Conservation (phyloP, 2,329 filamentous ascomycete species). For the Penicillium sp. region DNA sequence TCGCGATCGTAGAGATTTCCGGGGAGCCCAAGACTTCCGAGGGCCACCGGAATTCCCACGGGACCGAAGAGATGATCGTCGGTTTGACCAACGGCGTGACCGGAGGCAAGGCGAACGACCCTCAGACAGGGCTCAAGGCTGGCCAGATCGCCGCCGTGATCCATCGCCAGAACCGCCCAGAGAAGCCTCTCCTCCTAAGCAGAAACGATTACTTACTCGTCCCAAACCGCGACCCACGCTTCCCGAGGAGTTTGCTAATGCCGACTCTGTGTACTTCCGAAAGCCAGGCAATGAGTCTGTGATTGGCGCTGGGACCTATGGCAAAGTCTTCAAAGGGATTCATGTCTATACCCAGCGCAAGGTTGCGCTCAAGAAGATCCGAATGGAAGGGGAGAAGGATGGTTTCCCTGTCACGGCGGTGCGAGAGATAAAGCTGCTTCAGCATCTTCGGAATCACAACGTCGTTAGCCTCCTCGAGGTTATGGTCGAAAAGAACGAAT, state of each 20-base stretch:
- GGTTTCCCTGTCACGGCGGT: constrained; percentile 97
- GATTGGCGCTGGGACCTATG: constrained; percentile 91
- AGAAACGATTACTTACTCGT: constrained; percentile 66
- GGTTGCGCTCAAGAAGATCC: constrained; percentile 94
- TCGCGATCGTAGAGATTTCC: constrained; percentile 37
- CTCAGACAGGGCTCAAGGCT: constrained; percentile 29
- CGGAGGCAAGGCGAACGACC: constrained; percentile 29
- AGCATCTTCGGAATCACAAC: constrained; percentile 85
- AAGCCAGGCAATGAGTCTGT: constrained; percentile 98
- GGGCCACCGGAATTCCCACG: constrained; percentile 6
- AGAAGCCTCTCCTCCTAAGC: constrained; percentile 52
- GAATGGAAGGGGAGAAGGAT: constrained; percentile 99
- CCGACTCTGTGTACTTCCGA: constrained; percentile 87
- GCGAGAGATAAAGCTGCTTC: constrained; percentile 93
- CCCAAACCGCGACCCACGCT: constrained; percentile 69
- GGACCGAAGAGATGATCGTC: constrained; percentile 39
- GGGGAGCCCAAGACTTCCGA: constrained; percentile 25
- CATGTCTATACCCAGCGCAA: constrained; percentile 71
- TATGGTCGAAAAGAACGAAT: constrained; percentile 98
- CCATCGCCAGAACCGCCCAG: constrained; percentile 43
- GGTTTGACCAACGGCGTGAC: constrained; percentile 42
- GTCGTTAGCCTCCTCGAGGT: constrained; percentile 88
- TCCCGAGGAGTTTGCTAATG: constrained; percentile 66
- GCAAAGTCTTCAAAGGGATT: constrained; percentile 89
- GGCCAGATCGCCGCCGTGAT: constrained; percentile 49